A percentile compares a stretch with the other conserved stretches of the same genome.
Conservation (phyloP, 345 rosid species). For the Raphanus raphanistrum region DNA sequence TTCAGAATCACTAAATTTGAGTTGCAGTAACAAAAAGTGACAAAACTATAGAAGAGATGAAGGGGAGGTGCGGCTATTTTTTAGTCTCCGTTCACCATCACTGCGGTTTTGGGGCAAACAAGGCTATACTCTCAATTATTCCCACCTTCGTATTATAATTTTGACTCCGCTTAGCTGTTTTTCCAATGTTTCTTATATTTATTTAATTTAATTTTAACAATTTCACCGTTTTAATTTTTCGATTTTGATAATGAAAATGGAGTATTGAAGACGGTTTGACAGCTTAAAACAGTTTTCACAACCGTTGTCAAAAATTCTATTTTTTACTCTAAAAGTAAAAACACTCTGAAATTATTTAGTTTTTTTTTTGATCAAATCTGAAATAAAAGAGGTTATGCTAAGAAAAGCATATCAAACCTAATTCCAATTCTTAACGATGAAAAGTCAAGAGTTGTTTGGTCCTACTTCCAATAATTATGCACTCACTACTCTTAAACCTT, state of each 20-base stretch:
- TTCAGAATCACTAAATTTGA: not conserved
- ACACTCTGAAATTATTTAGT: too few species aligned
- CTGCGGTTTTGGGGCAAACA: not conserved
- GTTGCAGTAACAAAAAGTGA: not conserved
- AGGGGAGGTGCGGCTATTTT: not conserved
- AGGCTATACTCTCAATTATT: not conserved
- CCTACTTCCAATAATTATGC: constrained; percentile 42
- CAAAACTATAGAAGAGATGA: not conserved
- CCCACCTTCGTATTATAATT: not conserved
- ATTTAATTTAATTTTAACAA: not conserved
- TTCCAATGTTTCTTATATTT: not conserved
- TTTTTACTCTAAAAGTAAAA: too few species aligned
- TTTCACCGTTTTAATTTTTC: not conserved
- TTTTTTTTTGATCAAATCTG: too few species aligned
- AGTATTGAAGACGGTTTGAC: not conserved
- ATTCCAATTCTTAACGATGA: constrained; percentile 35
- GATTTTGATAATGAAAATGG: not conserved
- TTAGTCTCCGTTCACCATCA: not conserved
- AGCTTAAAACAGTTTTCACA: not conserved
- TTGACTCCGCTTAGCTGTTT: not conserved
- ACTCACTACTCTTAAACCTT: constrained; percentile 34
- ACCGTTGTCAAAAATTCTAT: too few species aligned
- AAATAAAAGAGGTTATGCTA: too few species aligned
- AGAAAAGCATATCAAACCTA: constrained; percentile 22
- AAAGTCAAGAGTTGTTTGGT: constrained; percentile 53